Base-by-base conservation (phyloP, 2,329 filamentous ascomycete genomes). In the Trichophyton benhamiae region DNA sequence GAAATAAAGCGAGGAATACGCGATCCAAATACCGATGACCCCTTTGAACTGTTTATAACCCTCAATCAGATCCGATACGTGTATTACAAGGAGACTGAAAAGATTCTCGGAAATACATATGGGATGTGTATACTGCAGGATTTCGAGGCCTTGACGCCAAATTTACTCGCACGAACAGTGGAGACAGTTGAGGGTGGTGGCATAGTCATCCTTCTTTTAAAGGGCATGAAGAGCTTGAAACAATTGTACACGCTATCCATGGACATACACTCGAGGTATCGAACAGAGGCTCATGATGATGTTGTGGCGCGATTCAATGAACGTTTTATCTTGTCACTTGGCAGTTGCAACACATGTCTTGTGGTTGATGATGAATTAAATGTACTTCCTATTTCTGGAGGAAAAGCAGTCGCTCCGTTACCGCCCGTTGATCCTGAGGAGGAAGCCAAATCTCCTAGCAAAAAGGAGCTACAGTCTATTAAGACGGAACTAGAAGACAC, bases 21-120 rank as follows among this genome's bases (percentile, higher is more conserved):
- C 71, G 94, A 99, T 75, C 84, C 88, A 65, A 96, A 99, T 74
- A 83, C 85, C 60, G 90, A 95, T 72, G 94, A 99, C 72, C 88
- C 94, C 0, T 99, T 99, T 78, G 94, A 99, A 77, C 83, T 97
- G 60, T 99, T 97, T 77, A 87, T 97, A 68, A 94, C 91, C 62
- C 85, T 96, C 62, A 89, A 97, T 78, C 91, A 96, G 75, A 96
- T 99, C 73, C 88, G 94, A 75, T 99, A 99, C 82, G 90, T 94
- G 62, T 99, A 96, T 81, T 99, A 99, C 80, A 99, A 99, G 77
- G 94, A 99, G 78, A 97, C 94, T 30, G 94, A 99, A 71, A 97
- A 96, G 80, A 96, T 99, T 71, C 77, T 97, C 61, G 94, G 94
- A 73, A 95, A 97, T 74, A 99, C 94, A 49, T 99, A 94, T 72